Conservation (phyloP, 2,329 filamentous ascomycete genomes). For the Fusarium brevicatenulatum region DNA sequence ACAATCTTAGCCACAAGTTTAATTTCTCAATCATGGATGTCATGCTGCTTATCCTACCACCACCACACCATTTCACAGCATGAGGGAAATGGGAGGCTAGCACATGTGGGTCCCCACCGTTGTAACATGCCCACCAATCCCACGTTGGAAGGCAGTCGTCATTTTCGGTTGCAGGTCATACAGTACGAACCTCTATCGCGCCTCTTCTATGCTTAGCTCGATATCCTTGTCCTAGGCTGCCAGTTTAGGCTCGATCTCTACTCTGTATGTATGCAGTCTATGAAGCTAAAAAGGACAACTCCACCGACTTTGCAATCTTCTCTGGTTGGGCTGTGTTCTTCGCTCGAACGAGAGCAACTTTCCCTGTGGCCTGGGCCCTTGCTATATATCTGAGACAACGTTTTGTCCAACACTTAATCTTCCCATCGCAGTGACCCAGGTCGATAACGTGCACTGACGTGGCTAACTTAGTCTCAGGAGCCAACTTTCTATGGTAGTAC, state of each 20-base stretch:
- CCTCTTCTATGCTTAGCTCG: constrained; percentile 22
- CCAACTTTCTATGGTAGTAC: not conserved
- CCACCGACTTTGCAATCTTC: not conserved
- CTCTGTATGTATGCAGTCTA: not conserved
- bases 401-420: constrained; percentile 5
- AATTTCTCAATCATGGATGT: constrained; percentile 29
- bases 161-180: constrained; percentile 29
- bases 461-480: not conserved
- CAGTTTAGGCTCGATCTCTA: constrained; percentile 10
- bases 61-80: constrained; percentile 23
- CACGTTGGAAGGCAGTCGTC: constrained; percentile 17
- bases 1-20: constrained; percentile 28
- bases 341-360: constrained; percentile 11
- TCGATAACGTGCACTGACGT: not conserved
- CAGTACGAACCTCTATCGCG: constrained; percentile 32
- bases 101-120: constrained; percentile 29
- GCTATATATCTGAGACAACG: constrained; percentile 30
- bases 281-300: not conserved
- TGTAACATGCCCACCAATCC: constrained; percentile 37
- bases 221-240: constrained; percentile 20
- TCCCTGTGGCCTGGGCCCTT: constrained; percentile 9
- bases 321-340: not conserved
- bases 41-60: constrained; percentile 29
- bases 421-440: not conserved
- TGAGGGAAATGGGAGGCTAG: constrained; percentile 19